phyloP scores from a whole-genome alignment of 2,329 filamentous ascomycete genomes.

The Phyllosticta ampelicida region DNA sequence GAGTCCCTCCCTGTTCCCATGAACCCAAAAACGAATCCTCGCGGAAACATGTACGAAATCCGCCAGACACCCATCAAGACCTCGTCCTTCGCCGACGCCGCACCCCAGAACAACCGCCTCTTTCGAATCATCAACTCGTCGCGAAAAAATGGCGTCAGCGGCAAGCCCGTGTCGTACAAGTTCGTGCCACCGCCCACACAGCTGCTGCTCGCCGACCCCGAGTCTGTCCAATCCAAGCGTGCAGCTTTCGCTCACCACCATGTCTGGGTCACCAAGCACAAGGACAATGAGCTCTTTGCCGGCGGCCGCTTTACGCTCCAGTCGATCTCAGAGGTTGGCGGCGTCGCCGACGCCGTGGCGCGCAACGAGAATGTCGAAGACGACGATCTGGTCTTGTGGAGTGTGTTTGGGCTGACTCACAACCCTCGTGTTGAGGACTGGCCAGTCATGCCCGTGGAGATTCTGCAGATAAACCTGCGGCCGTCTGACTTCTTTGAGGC shows the following conservation, averaged over 20 bases:
- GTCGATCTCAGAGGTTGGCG: constrained; percentile 32
- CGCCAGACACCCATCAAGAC: constrained; percentile 37
- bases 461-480: constrained; percentile 37
- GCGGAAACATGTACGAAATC: constrained; percentile 51
- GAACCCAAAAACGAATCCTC: constrained; percentile 46
- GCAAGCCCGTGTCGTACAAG: constrained; percentile 39
- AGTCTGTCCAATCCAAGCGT: constrained; percentile 35
- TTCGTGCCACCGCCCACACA: constrained; percentile 38
- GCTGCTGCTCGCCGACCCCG: constrained; percentile 37
- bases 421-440: constrained; percentile 33
- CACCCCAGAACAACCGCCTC: constrained; percentile 40
- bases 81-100: constrained; percentile 42
- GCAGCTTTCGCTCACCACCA: constrained; percentile 41
- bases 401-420: constrained; percentile 40
- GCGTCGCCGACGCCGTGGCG: constrained; percentile 34
- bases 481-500: constrained; percentile 44
- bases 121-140: constrained; percentile 44
- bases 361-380: constrained; percentile 33
- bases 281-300: constrained; percentile 41
- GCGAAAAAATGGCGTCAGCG: constrained; percentile 35
- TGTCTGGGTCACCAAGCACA: constrained; percentile 45
- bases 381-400: constrained; percentile 41
- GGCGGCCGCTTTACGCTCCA: constrained; percentile 40
- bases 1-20: constrained; percentile 41
- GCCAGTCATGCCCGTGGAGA: constrained; percentile 38